Evolutionary conservation across 768 basidiomycete genomes (phyloP).

Genomic region (Pisolithus albus): DNA sequence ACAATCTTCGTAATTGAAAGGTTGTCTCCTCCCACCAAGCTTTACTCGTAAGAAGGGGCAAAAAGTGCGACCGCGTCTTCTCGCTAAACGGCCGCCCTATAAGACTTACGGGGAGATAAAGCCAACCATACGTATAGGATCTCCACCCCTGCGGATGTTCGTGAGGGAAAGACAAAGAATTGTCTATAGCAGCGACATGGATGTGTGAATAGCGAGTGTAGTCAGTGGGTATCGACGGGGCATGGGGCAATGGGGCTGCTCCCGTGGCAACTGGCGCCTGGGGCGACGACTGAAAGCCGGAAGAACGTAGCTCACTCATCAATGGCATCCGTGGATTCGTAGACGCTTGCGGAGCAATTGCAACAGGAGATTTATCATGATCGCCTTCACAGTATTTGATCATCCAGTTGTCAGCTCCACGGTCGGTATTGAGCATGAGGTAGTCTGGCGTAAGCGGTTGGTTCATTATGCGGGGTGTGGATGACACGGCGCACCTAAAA

Average conservation of each 20-base stretch:
- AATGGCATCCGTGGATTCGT: constrained; percentile 61
- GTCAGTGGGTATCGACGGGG: constrained; percentile 25
- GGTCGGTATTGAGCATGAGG: constrained; percentile 89
- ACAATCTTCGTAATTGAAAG: constrained; percentile 66
- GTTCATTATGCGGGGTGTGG: background rate
- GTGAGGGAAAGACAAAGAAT: constrained; percentile 87
- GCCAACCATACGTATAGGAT: constrained; percentile 83
- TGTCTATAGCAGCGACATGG: constrained; percentile 90
- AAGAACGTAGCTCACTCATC: constrained; percentile 61
- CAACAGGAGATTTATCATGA: constrained; percentile 71
- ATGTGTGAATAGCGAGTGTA: constrained; percentile 71
- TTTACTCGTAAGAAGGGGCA: constrained; percentile 77
- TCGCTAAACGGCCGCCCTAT: constrained; percentile 84
- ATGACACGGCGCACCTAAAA: constrained; percentile 47
- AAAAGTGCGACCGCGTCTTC: constrained; percentile 72
- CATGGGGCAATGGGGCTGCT: constrained; percentile 33
- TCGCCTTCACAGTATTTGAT: constrained; percentile 83
- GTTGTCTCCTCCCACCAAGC: constrained; percentile 89
- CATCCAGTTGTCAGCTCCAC: constrained; percentile 86
- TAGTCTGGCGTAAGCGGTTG: constrained; percentile 47
- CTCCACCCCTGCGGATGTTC: constrained; percentile 80
- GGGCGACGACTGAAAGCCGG: constrained; percentile 33
- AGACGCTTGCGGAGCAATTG: constrained; percentile 70
- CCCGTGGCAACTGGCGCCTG: constrained; percentile 34
- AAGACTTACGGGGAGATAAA: constrained; percentile 78